Evolutionary conservation across 495 filamentous ascomycete genomes (phyloP).

Genomic region (Clavariopsis aquatica): DNA sequence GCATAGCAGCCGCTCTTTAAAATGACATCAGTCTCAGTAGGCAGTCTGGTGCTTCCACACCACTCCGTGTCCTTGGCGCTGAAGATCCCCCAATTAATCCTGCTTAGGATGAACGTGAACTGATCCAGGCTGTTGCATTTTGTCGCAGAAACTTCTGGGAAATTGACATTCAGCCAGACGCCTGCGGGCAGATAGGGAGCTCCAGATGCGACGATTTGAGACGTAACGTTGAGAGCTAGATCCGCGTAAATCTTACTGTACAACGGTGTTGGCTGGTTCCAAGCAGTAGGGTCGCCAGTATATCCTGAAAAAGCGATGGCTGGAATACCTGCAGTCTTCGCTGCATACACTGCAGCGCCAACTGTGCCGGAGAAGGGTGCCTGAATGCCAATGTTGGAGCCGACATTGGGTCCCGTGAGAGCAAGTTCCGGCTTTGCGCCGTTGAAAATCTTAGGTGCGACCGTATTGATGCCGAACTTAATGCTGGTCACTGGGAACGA

Average conservation of each 20-base stretch:
- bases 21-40: slow-evolving; percentile 57
- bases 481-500: slow-evolving; percentile 67
- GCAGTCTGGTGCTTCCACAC: slow-evolving; percentile 58
- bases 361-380: slow-evolving; percentile 64
- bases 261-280: slow-evolving; percentile 51
- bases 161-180: slow-evolving; percentile 70
- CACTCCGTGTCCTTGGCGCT: slow-evolving; percentile 57
- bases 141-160: slow-evolving; percentile 51
- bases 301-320: slow-evolving; percentile 65
- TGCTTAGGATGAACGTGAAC: slow-evolving; percentile 62
- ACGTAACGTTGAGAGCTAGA: slow-evolving; percentile 58
- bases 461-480: slow-evolving; percentile 60
- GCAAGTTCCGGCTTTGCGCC: slow-evolving; percentile 56
- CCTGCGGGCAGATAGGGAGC: slow-evolving; percentile 60
- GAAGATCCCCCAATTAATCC: slow-evolving; percentile 58
- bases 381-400: slow-evolving; percentile 56
- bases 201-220: slow-evolving; percentile 55
- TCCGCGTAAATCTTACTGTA: slow-evolving; percentile 63
- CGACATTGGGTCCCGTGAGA: slow-evolving; percentile 66
- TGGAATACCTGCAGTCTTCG: slow-evolving; percentile 55
- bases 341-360: slow-evolving; percentile 61
- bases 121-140: slow-evolving; percentile 52
- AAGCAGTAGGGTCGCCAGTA: slow-evolving; percentile 54
- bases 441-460: slow-evolving; percentile 55
- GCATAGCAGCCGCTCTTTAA: slow-evolving; percentile 56